Base-by-base conservation (phyloP, 495 filamentous ascomycete species). In the Aspergillus diversus region DNA sequence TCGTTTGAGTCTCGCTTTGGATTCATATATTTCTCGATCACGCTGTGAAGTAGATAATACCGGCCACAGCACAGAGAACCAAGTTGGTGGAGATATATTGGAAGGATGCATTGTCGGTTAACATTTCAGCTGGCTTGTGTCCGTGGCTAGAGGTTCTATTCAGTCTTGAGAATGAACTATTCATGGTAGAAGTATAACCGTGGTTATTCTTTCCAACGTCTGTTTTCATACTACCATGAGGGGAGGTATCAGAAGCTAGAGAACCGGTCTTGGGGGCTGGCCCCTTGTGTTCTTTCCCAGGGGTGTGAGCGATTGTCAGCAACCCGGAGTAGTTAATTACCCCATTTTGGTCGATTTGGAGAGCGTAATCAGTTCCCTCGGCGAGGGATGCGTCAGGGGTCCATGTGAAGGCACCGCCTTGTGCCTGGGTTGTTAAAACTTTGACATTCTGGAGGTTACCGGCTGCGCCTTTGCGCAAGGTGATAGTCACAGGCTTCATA, bases 291-390 rank as follows among this genome's bases (percentile, higher is more conserved):
- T 63, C 39, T 49, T 47, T 43, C 55, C 62, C 17, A 43, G 55
- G n/a, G 66, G 52, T 31, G 32, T 63, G 43, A 3, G 34, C 60
- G 51, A 71, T 55, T 1, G 42, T 71, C 16, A 84, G 43, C 27
- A 75, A 72, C 6, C 74, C 80, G n/a, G 80, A 77, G 61, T 82
- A 84, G 61, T 84, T 84, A 31, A 71, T 62, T 5, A 76, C 43
- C 12, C 69, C 73, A 43, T 67, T 71, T 61, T 83, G 82, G 15
- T 62, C 60, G 66, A 84, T 79, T 60, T 81, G 70, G 51, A 83
- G 73, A 17, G 82, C 80, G 58, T 84, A 84, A 65, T 77, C 71
- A 7, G 71, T 35, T 16, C 69, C 76, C 33, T 72, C 64, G n/a
- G 73, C 71, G 34, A 83, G 66, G 16, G 69, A 69, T 33, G 59